Base-by-base conservation (phyloP, 129 eudicot species). In the Pittosporum tobira region DNA sequence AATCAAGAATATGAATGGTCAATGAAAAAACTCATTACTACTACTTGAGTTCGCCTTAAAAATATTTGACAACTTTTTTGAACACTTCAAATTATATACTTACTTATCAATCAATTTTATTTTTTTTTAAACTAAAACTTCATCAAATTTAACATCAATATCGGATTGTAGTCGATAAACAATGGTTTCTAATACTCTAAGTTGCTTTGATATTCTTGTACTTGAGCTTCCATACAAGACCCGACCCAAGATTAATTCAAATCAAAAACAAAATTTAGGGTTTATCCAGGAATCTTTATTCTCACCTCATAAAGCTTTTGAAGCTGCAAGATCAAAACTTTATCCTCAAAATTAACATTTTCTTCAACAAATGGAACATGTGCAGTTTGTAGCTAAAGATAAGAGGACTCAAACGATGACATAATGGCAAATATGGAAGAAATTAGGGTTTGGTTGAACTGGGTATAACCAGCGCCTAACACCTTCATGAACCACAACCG, bases 131-230 rank as follows among this genome's bases (percentile, higher is more conserved):
- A 34, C 48, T 57, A 60, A 81, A 19, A 87, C 94, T 55, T 72
- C 73, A 20, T 76, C 89, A 63, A 76, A 90, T 48, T 87, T 86
- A 38, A 48, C 77, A 64, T 91, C 98, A 48, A 91, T 91, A 69
- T 86, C 84, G 6, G 83, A 75, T 29, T 83, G 95, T 53, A 86
- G 71, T 5, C 86, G 64, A 69, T 91, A 86, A 48, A 91, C 84
- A 70, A 86, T 78, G 6, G 96, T 80, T 60, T 81, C 95, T 48
- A 87, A 20, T 2, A 79, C 79, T 62, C 98, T 68, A 34, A 91
- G 80, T 51, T 91, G 77, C 81, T 84, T 81, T 91, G 98, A 78
- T 86, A 83, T 85, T 91, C 98, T 61, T 87, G 83, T 49, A 91
- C 98, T 57, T 87, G 96, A 70, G 88, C 88, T 67, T 91, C 98